These are phyloP conservation scores for Cladosporium sphaerospermum DNA, from an alignment of 2,329 filamentous ascomycete species.

Conservation along the genomic window DNA sequence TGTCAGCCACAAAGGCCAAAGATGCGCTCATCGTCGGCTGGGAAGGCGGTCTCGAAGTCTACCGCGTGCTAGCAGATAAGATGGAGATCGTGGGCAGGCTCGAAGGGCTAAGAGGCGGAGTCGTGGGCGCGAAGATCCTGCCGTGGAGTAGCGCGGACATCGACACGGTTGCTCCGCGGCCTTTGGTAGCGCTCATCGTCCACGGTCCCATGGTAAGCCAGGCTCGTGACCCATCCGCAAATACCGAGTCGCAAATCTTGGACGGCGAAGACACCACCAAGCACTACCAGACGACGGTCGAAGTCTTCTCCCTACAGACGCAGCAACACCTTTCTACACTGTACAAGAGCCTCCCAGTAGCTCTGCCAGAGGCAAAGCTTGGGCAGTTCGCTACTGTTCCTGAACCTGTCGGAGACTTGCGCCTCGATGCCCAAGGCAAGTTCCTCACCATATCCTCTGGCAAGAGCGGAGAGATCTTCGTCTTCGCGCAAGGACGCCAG, in stretches of 20 bases:
- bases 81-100: slow-evolving; percentile 64
- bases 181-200: slow-evolving; percentile 71
- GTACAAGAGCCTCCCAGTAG: slow-evolving; percentile 61
- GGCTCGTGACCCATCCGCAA: slow-evolving; percentile 22
- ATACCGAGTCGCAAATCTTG: slow-evolving; percentile 28
- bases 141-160: slow-evolving; percentile 58
- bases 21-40: slow-evolving; percentile 71
- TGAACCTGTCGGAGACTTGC: slow-evolving; percentile 64
- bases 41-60: slow-evolving; percentile 72
- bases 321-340: slow-evolving; percentile 65
- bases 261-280: slow-evolving; percentile 39
- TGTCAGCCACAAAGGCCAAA: slow-evolving; percentile 41
- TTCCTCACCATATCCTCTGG: slow-evolving; percentile 73
- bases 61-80: slow-evolving; percentile 65
- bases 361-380: slow-evolving; percentile 28
- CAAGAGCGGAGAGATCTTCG: slow-evolving; percentile 77
- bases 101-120: slow-evolving; percentile 70
- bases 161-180: slow-evolving; percentile 51
- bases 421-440: slow-evolving; percentile 64
- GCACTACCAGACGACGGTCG: slow-evolving; percentile 78
- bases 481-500: slow-evolving; percentile 44
- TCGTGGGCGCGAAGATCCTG: slow-evolving; percentile 76
- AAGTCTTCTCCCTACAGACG: slow-evolving; percentile 80
- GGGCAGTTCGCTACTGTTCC: slow-evolving; percentile 39
- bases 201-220: slow-evolving; percentile 65